Base-by-base conservation (phyloP, 176 grass and related monocot species). In the Saccharum officinarum region DNA sequence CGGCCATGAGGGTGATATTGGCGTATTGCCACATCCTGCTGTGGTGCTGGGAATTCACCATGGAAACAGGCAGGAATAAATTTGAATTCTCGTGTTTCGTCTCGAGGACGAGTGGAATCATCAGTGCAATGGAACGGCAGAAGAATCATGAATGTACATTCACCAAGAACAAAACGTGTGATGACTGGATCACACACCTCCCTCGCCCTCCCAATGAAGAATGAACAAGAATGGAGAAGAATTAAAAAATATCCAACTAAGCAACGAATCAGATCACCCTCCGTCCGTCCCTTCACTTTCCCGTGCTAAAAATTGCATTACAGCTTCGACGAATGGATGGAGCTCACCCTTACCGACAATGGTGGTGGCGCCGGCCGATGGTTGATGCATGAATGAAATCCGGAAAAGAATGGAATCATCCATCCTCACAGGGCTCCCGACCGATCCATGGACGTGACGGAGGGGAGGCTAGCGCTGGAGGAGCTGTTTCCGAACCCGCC, bases 381-480 rank as follows among this genome's bases (percentile, higher is more conserved):
- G 44, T 3, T 46, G 44, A 12, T 12, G 44, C 44, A 13, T 3
- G 34, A 36, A 36, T 36, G 34, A 36, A 36, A 36, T 36, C 34
- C 3, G 34, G 4, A 33, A 33, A 33, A 36, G 34, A 36, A 36
- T 36, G 34, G 34, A 57, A 20, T 17, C 50, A 54, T 54, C 50
- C 50, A 20, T 22, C 52, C 52, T 57, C 52, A 31, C 30, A 80
- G 0, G 3, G 20, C 31, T 4, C 82, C 82, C 0, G 70, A 76
- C 84, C 90, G 78, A 3, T 93, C 94, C 73, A 89, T 84, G 44
- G 91, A 98, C 7, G 82, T 77, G 71, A 95, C 57, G 40, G 92
- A 93, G 44, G 44, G 44, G 73, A 79, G 47, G 92, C 87, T 95
- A 20, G 84, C 74, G 28, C 89, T 89, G 69, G 92, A 95, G 7